A percentile compares a stretch with the other conserved stretches of the same genome.
Conservation (phyloP, 495 filamentous ascomycete species). For the Hypomontagnella monticulosa region DNA sequence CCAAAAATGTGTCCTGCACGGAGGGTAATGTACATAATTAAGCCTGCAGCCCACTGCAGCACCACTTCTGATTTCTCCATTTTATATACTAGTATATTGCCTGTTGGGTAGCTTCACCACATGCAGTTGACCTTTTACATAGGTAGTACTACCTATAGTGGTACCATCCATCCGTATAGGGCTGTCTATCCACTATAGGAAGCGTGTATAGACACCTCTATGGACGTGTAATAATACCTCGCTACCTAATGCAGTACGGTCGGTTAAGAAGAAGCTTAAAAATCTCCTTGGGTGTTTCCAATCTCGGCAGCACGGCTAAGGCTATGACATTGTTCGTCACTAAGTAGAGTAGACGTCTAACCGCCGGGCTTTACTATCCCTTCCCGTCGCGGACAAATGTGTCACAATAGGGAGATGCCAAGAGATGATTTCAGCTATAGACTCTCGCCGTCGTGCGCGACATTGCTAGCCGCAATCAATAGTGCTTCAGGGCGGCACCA, state of each 20-base stretch:
- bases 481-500: constrained; percentile 27
- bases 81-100: too few species aligned
- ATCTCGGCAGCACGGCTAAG: constrained; percentile 35
- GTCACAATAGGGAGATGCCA: background rate
- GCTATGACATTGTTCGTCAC: constrained; percentile 17
- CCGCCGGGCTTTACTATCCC: constrained; percentile 19
- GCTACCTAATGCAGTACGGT: constrained; percentile 9
- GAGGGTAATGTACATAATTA: background rate
- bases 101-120: too few species aligned
- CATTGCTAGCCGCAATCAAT: constrained; percentile 21
- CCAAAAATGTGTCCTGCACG: constrained; percentile 1
- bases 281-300: constrained; percentile 27
- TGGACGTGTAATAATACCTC: too few species aligned
- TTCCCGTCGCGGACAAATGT: background rate
- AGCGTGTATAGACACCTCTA: too few species aligned
- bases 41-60: too few species aligned
- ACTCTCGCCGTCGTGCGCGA: constrained; percentile 1
- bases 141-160: too few species aligned
- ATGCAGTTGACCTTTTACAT: too few species aligned
- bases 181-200: too few species aligned
- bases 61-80: too few species aligned
- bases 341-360: constrained; percentile 5
- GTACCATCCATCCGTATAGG: too few species aligned
- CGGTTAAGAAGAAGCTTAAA: constrained; percentile 30
- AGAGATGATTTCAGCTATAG: constrained; percentile 3